phyloP scores from a whole-genome alignment of 495 filamentous ascomycete species.

The Penicillium angulare region DNA sequence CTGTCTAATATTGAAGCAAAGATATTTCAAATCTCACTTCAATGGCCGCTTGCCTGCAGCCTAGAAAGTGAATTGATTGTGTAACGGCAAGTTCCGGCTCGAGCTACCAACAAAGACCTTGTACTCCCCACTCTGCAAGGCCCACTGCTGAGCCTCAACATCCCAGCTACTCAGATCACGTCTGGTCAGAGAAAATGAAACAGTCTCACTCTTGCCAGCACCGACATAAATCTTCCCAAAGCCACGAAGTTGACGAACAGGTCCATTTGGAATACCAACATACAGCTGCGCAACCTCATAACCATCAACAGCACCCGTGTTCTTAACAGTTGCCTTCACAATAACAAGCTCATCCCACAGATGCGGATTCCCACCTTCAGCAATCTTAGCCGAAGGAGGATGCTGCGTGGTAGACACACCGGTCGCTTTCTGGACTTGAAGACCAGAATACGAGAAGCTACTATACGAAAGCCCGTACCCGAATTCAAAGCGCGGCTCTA shows the following conservation, averaged over 20 bases:
- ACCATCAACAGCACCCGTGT: conserved; percentile 50
- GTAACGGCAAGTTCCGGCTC: conserved; percentile 25
- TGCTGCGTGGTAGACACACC: too few relatives aligned
- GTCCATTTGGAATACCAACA: conserved; percentile 42
- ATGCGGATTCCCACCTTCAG: conserved; percentile 56
- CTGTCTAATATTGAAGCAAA: too few relatives aligned
- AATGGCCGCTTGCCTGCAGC: too few relatives aligned
- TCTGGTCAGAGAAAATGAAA: conserved; percentile 58
- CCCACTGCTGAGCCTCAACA: conserved; percentile 57
- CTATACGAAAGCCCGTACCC: conserved; percentile 83
- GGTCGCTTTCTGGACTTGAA: conserved; percentile 20
- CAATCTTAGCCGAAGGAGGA: conserved; percentile 24
- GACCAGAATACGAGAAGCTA: conserved; percentile 62
- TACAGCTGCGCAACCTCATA: conserved; percentile 62
- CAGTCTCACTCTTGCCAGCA: conserved; percentile 37
- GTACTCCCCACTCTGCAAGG: conserved; percentile 40
- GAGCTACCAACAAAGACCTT: conserved; percentile 60
- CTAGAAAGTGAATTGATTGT: too few relatives aligned
- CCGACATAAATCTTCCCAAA: conserved; percentile 59
- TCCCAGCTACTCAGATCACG: conserved; percentile 71
- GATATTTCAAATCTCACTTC: too few relatives aligned
- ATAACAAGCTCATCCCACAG: conserved; percentile 58
- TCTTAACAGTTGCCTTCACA: conserved; percentile 49
- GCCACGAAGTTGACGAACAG: conserved; percentile 60
- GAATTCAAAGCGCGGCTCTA: conserved; percentile 69